Conservation (phyloP, 176 grass and related monocot genomes). For the Microstegium vimineum region DNA sequence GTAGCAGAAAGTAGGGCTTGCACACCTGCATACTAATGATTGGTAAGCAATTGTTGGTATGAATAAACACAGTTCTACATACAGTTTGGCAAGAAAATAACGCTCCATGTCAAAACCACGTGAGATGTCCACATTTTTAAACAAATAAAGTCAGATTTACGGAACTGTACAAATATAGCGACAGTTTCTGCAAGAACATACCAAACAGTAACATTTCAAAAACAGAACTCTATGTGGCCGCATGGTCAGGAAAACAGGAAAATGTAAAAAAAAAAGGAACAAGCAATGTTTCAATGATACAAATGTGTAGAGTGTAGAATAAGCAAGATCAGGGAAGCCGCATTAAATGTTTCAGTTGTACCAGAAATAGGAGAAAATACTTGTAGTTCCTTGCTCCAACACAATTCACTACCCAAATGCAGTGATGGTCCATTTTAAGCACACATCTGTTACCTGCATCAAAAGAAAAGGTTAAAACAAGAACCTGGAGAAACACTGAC, state of each 20-base stretch:
- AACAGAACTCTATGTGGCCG: neutral
- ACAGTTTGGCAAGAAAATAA: neutral
- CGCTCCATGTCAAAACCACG: neutral
- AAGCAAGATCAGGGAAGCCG: neutral
- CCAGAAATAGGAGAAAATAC: slow-evolving; percentile 96
- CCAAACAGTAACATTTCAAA: slow-evolving; percentile 7
- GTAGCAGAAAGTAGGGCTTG: slow-evolving; percentile 7
- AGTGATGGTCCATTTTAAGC: slow-evolving; percentile 99
- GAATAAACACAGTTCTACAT: neutral
- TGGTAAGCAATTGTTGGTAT: neutral
- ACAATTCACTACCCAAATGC: slow-evolving; percentile 93
- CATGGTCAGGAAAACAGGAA: neutral
- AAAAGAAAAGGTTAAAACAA: neutral
- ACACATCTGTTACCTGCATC: slow-evolving; percentile 86
- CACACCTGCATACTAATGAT: neutral
- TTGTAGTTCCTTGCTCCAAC: slow-evolving; percentile 86
- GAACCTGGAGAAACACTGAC: neutral
- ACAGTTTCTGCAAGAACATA: neutral
- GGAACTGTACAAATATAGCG: neutral
- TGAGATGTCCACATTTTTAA: neutral
- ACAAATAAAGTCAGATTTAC: neutral
- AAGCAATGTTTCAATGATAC: slow-evolving; percentile 12
- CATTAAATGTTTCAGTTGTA: slow-evolving; percentile 29
- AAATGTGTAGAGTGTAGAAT: slow-evolving; percentile 14
- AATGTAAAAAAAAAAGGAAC: neutral